Percentiles rank a stretch among this genome's conserved stretches.
Conservation (phyloP, 495 filamentous ascomycete genomes). For the Hypoxylon subgilvum region DNA sequence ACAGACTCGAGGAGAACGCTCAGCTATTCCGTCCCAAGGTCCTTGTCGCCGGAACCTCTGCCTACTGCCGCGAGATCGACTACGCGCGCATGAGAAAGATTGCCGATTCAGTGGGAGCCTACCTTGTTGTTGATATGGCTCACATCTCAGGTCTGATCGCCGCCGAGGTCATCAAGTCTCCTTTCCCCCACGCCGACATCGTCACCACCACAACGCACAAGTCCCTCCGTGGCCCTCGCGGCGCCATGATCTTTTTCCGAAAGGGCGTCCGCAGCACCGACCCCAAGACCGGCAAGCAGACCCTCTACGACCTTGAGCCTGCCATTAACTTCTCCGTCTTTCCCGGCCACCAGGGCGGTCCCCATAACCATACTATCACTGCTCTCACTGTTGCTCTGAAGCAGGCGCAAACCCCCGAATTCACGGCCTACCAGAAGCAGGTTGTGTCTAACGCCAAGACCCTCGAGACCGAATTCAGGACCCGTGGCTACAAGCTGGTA, state of each 20-base stretch:
- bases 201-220: slow-evolving; percentile 99
- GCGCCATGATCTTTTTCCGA: slow-evolving; percentile 99
- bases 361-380: slow-evolving; percentile 99
- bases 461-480: slow-evolving; percentile 79
- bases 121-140: slow-evolving; percentile 97
- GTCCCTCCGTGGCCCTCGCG: slow-evolving; percentile 95
- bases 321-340: slow-evolving; percentile 99
- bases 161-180: slow-evolving; percentile 89
- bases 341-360: slow-evolving; percentile 98
- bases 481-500: slow-evolving; percentile 88
- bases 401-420: slow-evolving; percentile 90
- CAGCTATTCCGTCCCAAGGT: slow-evolving; percentile 94
- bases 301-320: slow-evolving; percentile 88
- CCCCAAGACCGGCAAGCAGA: slow-evolving; percentile 88
- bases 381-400: slow-evolving; percentile 95
- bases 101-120: slow-evolving; percentile 89
- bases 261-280: slow-evolving; percentile 90
- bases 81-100: slow-evolving; percentile 97
- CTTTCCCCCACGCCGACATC: slow-evolving; percentile 92
- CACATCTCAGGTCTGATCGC: slow-evolving; percentile 97
- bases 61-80: slow-evolving; percentile 98
- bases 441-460: slow-evolving; percentile 93
- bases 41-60: slow-evolving; percentile 95
- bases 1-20: slow-evolving; percentile 87
- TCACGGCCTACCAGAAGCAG: slow-evolving; percentile 93